Conservation (phyloP, 495 filamentous ascomycete species). For the Annulohypoxylon moriforme region DNA sequence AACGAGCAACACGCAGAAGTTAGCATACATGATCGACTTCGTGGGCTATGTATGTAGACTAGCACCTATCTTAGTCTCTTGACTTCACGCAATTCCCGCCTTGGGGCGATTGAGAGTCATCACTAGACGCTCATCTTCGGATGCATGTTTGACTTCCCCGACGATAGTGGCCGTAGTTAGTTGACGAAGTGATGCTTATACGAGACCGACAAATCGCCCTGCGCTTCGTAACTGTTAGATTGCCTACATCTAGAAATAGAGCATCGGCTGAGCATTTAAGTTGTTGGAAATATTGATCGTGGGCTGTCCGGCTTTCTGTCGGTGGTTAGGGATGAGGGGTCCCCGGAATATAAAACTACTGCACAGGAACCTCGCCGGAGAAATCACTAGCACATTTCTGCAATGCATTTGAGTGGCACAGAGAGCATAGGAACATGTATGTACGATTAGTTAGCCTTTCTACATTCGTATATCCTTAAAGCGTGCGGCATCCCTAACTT, state of each 20-base stretch:
- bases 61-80: background rate
- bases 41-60: background rate
- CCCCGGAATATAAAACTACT: background rate
- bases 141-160: background rate
- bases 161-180: background rate
- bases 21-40: background rate
- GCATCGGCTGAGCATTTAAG: background rate
- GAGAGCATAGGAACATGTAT: background rate
- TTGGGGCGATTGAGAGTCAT: background rate
- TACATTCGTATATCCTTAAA: background rate
- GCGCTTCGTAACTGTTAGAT: background rate
- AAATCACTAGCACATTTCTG: background rate
- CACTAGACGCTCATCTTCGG: background rate
- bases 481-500: background rate
- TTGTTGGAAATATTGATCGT: background rate
- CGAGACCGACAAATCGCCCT: background rate
- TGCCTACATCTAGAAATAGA: background rate
- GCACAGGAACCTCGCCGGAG: background rate
- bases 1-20: too few species aligned
- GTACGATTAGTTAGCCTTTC: background rate
- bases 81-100: background rate
- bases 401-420: background rate
- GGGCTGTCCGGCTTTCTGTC: background rate
- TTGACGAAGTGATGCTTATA: background rate
- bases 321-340: background rate